These are phyloP conservation scores for Monosporozyma unispora DNA, from an alignment of 805 yeast species.

Conservation along the genomic window DNA sequence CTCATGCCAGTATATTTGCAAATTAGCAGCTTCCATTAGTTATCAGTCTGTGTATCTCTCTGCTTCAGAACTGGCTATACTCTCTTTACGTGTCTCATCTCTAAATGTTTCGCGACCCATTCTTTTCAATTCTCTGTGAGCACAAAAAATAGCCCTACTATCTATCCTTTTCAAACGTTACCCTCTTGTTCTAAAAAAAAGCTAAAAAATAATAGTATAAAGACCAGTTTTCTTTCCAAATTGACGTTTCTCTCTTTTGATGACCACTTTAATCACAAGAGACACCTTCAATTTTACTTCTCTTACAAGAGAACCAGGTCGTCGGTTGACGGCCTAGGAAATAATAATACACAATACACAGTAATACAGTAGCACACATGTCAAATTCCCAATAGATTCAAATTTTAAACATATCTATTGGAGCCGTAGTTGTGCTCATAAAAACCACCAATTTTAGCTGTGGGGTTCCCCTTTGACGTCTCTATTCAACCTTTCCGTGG, in stretches of 20 bases:
- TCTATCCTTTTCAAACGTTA: background rate
- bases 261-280: background rate
- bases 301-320: background rate
- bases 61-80: background rate
- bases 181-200: no score
- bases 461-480: slow-evolving; percentile 2
- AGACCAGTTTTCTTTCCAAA: background rate
- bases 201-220: no score
- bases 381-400: slow-evolving; percentile 35
- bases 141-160: no score
- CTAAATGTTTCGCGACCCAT: background rate
- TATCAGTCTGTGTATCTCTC: background rate
- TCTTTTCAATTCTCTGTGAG: no score
- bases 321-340: slow-evolving; percentile 6
- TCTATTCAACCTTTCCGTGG: background rate
- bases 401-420: slow-evolving; percentile 26
- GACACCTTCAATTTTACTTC: background rate
- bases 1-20: slow-evolving; percentile 39
- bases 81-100: background rate
- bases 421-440: slow-evolving; percentile 40
- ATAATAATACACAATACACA: slow-evolving; percentile 2
- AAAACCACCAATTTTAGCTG: slow-evolving; percentile 9
- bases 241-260: background rate
- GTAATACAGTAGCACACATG: slow-evolving; percentile 31
- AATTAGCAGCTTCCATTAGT: slow-evolving; percentile 19